Conservation (phyloP, 1,284 basidiomycete genomes). For the Farysia itapuensis region DNA sequence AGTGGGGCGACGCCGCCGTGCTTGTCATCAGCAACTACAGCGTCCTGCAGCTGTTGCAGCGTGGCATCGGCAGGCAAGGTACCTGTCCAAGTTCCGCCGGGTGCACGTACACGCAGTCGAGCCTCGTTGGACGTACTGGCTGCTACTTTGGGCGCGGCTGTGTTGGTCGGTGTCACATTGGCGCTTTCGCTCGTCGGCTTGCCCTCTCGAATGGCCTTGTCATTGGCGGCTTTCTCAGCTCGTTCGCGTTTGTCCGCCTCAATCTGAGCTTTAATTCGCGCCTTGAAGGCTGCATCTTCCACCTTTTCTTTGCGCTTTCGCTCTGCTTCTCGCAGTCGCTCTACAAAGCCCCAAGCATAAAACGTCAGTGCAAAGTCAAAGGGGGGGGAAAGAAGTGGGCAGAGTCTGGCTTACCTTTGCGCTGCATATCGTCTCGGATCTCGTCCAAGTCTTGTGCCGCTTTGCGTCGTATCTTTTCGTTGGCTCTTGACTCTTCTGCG, state of each 20-base stretch:
- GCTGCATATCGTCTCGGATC: slow-evolving; percentile 53
- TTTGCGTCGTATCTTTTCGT: slow-evolving; percentile 58
- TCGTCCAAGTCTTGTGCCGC: slow-evolving; percentile 51
- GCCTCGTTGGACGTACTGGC: slow-evolving; percentile 44
- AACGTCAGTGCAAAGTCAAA: neutral
- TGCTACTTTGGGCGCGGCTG: slow-evolving; percentile 19
- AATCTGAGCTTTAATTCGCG: slow-evolving; percentile 54
- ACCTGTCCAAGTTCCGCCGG: slow-evolving; percentile 54
- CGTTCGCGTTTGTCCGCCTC: slow-evolving; percentile 57
- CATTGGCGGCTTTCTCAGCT: slow-evolving; percentile 50
- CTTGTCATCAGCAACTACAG: slow-evolving; percentile 45
- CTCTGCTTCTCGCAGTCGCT: slow-evolving; percentile 54
- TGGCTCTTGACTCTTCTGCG: slow-evolving; percentile 45
- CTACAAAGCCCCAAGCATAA: slow-evolving; percentile 6
- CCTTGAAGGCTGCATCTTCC: slow-evolving; percentile 52
- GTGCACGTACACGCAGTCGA: slow-evolving; percentile 48
- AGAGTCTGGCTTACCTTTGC: slow-evolving; percentile 33
- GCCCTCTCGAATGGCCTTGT: slow-evolving; percentile 53
- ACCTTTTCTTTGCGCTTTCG: slow-evolving; percentile 50
- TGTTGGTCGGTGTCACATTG: slow-evolving; percentile 18
- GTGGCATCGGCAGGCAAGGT: slow-evolving; percentile 46
- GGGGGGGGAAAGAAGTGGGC: neutral
- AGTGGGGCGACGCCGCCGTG: slow-evolving; percentile 27
- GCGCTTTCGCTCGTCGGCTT: slow-evolving; percentile 4
- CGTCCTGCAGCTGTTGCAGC: slow-evolving; percentile 36